Percentiles rank a stretch among this genome's conserved stretches.
phyloP scores from a whole-genome alignment of 192 early-diverging fungal genomes.

The Paraglomus occultum region DNA sequence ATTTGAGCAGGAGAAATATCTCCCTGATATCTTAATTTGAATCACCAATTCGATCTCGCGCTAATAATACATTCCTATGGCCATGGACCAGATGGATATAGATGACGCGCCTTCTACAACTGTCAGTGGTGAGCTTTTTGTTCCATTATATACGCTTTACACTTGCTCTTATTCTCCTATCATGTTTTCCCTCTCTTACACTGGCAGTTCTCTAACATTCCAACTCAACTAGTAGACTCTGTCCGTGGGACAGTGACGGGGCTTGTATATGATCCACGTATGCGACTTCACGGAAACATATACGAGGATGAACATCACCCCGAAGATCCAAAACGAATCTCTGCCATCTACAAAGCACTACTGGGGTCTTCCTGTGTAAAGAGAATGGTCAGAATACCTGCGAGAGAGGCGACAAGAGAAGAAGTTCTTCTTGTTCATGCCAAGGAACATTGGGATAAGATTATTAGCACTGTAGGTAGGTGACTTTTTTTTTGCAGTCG shows the following conservation, averaged over 20 bases:
- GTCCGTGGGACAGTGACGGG: constrained; percentile 35
- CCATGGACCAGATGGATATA: too few species aligned
- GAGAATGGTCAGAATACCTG: constrained; percentile 43
- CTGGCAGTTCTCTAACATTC: too few species aligned
- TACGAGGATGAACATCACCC: constrained; percentile 67
- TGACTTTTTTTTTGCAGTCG: constrained; percentile 11
- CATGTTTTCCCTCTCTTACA: too few species aligned
- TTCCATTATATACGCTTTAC: too few species aligned
- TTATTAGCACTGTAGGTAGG: constrained; percentile 47
- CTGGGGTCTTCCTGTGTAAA: constrained; percentile 44
- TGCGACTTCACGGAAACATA: constrained; percentile 62
- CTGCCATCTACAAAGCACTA: constrained; percentile 60
- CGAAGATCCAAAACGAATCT: constrained; percentile 73
- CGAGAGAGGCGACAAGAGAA: constrained; percentile 45
- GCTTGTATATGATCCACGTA: constrained; percentile 58
- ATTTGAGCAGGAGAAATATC: too few species aligned
- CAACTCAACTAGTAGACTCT: too few species aligned
- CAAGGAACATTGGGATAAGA: constrained; percentile 39
- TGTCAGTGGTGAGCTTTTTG: too few species aligned
- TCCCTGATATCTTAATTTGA: too few species aligned
- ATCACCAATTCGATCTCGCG: too few species aligned
- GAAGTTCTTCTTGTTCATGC: constrained; percentile 60
- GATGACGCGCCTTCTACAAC: too few species aligned
- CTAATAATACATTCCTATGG: too few species aligned
- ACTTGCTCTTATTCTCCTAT: too few species aligned